Evolutionary conservation across 805 yeast species (phyloP), one percentile per base, ranked within the genome.

Genomic region (Kodamaea neixiangensis): DNA sequence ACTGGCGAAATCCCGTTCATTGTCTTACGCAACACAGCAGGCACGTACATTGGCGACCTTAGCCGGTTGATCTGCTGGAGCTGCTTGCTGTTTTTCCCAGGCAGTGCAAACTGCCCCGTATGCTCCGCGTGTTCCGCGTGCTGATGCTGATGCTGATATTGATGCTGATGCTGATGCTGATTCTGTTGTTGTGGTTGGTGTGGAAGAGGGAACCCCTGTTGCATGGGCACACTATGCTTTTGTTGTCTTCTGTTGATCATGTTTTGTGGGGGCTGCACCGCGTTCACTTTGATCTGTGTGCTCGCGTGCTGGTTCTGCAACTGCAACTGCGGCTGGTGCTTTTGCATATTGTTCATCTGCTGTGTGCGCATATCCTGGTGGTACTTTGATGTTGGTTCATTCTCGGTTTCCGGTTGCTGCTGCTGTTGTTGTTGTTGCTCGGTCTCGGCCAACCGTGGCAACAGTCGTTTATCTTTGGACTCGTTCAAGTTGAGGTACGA

Each of bases 11-110:
- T 14, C 10, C 53, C 54, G 21, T 50, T 60, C 10, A 54, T 35
- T 51, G 76, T 57, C 89, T 58, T 78, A 21, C 79, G 60, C 47
- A 92, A 73, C 9, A 92, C 98, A 0, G 97, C 97, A 0, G 98
- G 98, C 0, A 87, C 77, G 61, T 90, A 92, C 73, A 92, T 73
- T 7, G 97, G 97, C 61, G 89, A 86, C 65, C 90, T 81, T 55
- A 90, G 92, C 44, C 86, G 86, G 51, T 83, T 82, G 54, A 91
- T 82, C 61, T 90, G 96, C 63, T 84, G 86, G 29, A 31, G 43
- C 13, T 47, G 50, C 18, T 53, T 48, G 20, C 33, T 40, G 44
- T 10, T 40, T 22, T 40, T 20, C 13, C 40, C 35, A 17, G 40
- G 33, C 39, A 35, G 35, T 15, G 34, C 14, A 43, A 6, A n/a